A percentile compares a stretch with the other conserved stretches of the same genome.
These are phyloP conservation scores for Brasenia schreberi DNA, from an alignment of 164 flowering plant genomes.

Conservation along the genomic window DNA sequence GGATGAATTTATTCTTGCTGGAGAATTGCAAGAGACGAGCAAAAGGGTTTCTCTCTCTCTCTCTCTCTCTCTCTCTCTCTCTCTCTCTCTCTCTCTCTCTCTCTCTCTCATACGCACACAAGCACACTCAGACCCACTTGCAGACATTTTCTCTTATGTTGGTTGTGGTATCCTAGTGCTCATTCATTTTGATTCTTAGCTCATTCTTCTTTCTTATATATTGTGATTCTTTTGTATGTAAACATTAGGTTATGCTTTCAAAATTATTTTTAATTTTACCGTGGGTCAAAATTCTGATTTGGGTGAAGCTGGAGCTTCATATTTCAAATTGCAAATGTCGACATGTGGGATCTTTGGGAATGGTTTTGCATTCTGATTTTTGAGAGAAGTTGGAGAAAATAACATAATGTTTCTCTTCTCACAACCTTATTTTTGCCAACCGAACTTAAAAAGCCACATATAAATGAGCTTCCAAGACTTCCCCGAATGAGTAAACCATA, in stretches of 20 bases:
- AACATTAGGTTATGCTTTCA: too few species aligned
- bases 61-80: not conserved
- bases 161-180: too few species aligned
- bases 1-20: constrained; percentile 98
- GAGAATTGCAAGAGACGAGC: constrained; percentile 99
- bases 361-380: not conserved
- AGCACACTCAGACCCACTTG: not conserved
- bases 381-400: not conserved
- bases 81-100: not conserved
- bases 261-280: too few species aligned
- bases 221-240: too few species aligned
- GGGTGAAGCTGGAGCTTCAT: not conserved
- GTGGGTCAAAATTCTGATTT: not conserved
- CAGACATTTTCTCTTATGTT: too few species aligned
- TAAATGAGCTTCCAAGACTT: too few species aligned
- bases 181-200: too few species aligned
- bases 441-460: too few species aligned
- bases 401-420: too few species aligned
- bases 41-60: constrained; percentile 44
- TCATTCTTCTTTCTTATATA: too few species aligned
- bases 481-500: too few species aligned
- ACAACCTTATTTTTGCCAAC: too few species aligned
- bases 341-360: not conserved
- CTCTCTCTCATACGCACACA: not conserved
- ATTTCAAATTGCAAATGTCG: not conserved